Evolutionary conservation across 2,329 filamentous ascomycete species (phyloP).

Genomic region (Ascochyta pisi): DNA sequence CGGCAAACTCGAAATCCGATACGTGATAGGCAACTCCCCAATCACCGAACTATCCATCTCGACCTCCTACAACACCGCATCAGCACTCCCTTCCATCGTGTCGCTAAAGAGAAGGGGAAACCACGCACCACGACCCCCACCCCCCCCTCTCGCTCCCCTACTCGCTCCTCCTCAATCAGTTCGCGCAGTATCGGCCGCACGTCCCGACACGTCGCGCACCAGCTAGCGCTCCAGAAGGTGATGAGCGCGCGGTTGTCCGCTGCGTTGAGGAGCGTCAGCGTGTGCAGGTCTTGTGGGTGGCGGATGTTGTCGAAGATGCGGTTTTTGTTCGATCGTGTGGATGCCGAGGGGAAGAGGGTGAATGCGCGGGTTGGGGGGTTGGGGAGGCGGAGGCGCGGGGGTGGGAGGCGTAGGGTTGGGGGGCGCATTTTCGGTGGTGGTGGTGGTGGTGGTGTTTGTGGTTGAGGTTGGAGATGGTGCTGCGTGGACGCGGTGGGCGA

Average conservation of each 20-base stretch:
- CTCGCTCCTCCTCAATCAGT: constrained; percentile 53
- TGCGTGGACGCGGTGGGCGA: no score
- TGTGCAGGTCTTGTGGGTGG: constrained; percentile 56
- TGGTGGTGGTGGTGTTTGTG: no score
- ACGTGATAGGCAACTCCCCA: constrained; percentile 51
- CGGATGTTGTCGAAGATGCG: constrained; percentile 53
- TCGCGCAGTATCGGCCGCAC: constrained; percentile 43
- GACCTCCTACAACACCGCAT: constrained; percentile 46
- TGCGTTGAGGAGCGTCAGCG: constrained; percentile 56
- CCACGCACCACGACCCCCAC: constrained; percentile 49
- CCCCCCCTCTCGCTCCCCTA: constrained; percentile 55
- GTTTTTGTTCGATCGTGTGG: constrained; percentile 30
- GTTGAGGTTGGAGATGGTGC: no score
- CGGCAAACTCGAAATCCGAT: constrained; percentile 56
- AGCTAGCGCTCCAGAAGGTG: constrained; percentile 59
- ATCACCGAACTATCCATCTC: constrained; percentile 56
- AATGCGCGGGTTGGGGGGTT: constrained; percentile 17
- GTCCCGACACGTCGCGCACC: constrained; percentile 52
- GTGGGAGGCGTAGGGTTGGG: no score
- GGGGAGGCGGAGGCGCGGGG: background rate
- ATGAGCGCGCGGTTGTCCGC: constrained; percentile 54
- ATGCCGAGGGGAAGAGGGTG: constrained; percentile 24
- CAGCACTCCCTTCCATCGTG: background rate
- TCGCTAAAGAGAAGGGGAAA: no score
- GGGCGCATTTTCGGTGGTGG: no score